Conservation (phyloP, 2,329 filamentous ascomycete species). For the Didymella sp. region DNA sequence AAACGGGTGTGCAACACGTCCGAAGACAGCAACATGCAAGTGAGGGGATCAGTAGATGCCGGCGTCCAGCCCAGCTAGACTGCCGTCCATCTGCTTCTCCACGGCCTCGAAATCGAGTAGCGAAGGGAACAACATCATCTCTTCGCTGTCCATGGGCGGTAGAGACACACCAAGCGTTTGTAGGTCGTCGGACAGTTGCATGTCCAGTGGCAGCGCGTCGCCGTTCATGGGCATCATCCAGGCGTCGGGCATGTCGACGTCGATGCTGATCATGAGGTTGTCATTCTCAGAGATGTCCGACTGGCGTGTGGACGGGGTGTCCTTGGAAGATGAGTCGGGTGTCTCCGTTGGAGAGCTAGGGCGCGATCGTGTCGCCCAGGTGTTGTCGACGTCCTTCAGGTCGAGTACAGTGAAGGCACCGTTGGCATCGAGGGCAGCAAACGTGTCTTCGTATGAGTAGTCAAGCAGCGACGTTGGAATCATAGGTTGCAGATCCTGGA, state of each 20-base stretch:
- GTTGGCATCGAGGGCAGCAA: conserved; percentile 42
- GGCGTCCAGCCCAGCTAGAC: conserved; percentile 24
- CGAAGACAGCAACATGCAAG: neutral
- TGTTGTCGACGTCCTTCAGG: conserved; percentile 45
- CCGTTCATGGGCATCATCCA: conserved; percentile 40
- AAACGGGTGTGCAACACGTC: neutral
- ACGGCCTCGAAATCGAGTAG: conserved; percentile 46
- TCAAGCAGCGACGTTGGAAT: conserved; percentile 40
- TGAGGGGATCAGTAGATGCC: conserved; percentile 12
- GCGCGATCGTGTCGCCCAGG: conserved; percentile 44
- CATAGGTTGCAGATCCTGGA: conserved; percentile 38
- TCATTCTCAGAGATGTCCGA: conserved; percentile 55
- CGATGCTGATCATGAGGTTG: conserved; percentile 50
- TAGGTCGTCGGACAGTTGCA: conserved; percentile 43
- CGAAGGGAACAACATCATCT: conserved; percentile 45
- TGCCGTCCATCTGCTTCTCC: conserved; percentile 44
- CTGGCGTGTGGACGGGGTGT: conserved; percentile 47
- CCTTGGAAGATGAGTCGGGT: conserved; percentile 48
- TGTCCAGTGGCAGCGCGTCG: conserved; percentile 40
- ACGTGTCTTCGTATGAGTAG: conserved; percentile 45
- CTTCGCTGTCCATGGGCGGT: conserved; percentile 44
- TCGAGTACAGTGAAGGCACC: conserved; percentile 43
- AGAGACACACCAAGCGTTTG: conserved; percentile 41
- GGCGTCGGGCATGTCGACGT: conserved; percentile 45
- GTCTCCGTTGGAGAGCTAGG: conserved; percentile 43